phyloP scores from a whole-genome alignment of 129 eudicot genomes.

The Saposhnikovia divaricata region DNA sequence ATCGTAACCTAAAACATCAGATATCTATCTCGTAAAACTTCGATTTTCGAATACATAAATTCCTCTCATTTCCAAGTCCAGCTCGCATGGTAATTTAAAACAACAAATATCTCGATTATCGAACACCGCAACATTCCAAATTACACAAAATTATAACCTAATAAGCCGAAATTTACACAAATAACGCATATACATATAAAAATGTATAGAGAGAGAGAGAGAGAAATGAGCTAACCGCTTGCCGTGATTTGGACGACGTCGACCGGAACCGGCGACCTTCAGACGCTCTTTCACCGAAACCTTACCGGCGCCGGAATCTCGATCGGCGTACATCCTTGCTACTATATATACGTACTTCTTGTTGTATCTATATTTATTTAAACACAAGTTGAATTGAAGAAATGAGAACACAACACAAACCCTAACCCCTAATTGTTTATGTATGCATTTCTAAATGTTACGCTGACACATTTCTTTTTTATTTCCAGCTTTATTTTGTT shows the following conservation, averaged over 20 bases:
- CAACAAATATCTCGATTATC: neutral
- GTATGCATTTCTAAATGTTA: too few species aligned
- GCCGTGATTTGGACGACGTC: neutral
- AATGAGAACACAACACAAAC: neutral
- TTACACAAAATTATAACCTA: neutral
- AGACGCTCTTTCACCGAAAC: conserved; percentile 1
- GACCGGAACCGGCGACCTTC: neutral
- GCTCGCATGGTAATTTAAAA: neutral
- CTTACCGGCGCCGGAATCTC: neutral
- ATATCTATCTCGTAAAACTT: too few species aligned
- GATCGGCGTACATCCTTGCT: conserved; percentile 8
- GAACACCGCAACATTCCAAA: neutral
- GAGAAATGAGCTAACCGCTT: conserved; percentile 4
- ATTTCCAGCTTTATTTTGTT: too few species aligned
- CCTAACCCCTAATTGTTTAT: neutral
- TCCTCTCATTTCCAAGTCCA: neutral
- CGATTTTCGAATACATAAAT: too few species aligned
- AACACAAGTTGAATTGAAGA: neutral
- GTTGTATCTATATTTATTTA: neutral
- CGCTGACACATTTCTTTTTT: too few species aligned
- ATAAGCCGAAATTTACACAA: neutral
- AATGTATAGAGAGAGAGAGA: neutral
- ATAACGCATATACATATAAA: too few species aligned
- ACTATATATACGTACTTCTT: neutral
- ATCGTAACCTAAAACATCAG: neutral